Evolutionary conservation across 306 rosid genomes (phyloP).

Genomic region (Vachellia collinsii): DNA sequence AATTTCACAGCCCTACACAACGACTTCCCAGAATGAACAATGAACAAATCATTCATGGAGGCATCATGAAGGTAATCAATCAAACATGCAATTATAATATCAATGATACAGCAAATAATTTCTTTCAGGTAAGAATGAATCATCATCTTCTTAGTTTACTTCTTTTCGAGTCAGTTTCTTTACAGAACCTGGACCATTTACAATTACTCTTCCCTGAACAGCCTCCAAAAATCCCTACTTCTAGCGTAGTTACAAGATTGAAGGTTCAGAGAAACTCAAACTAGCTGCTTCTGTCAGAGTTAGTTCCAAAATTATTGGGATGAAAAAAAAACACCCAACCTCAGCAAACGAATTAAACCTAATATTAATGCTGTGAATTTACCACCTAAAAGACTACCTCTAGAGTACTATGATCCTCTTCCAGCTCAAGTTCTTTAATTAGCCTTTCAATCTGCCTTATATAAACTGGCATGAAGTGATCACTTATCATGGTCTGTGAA

Average conservation of each 20-base stretch:
- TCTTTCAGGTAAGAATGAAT: slow-evolving; percentile 32
- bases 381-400: slow-evolving; percentile 46
- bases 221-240: slow-evolving; percentile 41
- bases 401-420: slow-evolving; percentile 43
- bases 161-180: slow-evolving; percentile 28
- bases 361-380: slow-evolving; percentile 12
- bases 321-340: slow-evolving; percentile 39
- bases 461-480: slow-evolving; percentile 93
- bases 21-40: background rate
- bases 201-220: slow-evolving; percentile 41
- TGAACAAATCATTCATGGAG: slow-evolving; percentile 1
- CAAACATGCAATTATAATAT: slow-evolving; percentile 31
- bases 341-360: slow-evolving; percentile 36
- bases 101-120: slow-evolving; percentile 29
- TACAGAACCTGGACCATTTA: slow-evolving; percentile 41
- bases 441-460: slow-evolving; percentile 82
- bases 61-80: background rate
- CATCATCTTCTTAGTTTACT: slow-evolving; percentile 30
- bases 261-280: slow-evolving; percentile 40
- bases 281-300: slow-evolving; percentile 30
- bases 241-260: slow-evolving; percentile 20
- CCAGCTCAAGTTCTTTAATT: slow-evolving; percentile 68
- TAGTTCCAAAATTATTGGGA: slow-evolving; percentile 35
- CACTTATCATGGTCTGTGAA: slow-evolving; percentile 92
- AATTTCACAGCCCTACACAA: slow-evolving; percentile 26